Percentiles rank a stretch among this genome's conserved stretches.
Evolutionary conservation across 2,329 filamentous ascomycete species (phyloP).

Genomic region (Stagonosporopsis cucurbitacearum): DNA sequence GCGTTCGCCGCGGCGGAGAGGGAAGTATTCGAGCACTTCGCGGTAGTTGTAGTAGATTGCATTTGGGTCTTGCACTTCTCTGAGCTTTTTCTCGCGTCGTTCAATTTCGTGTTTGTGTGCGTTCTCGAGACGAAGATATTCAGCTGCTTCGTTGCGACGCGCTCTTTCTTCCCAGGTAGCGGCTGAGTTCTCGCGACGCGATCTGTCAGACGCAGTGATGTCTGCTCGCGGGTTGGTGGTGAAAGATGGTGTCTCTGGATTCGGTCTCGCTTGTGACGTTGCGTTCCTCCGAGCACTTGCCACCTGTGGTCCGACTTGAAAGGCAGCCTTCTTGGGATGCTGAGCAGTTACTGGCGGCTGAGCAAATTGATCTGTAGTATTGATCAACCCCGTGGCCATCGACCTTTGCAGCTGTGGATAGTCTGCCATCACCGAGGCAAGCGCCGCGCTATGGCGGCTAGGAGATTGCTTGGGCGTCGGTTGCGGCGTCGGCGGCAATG

Average conservation of each 20-base stretch:
- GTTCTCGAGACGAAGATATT: background rate
- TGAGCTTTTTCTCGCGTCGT: background rate
- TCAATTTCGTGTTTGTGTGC: background rate
- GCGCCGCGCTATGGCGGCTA: background rate
- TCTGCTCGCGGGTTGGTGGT: background rate
- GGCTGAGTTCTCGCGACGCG: background rate
- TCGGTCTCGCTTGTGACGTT: background rate
- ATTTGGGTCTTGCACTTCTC: conserved; percentile 11
- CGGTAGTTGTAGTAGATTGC: conserved; percentile 18
- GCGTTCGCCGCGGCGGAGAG: background rate
- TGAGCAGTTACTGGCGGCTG: background rate
- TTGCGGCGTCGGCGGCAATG: background rate
- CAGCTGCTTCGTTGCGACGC: background rate
- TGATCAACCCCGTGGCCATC: background rate
- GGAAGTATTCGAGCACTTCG: conserved; percentile 12
- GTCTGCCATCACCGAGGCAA: background rate
- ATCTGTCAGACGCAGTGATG: too few relatives aligned
- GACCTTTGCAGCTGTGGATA: background rate
- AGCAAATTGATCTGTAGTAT: background rate
- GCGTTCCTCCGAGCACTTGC: too few relatives aligned
- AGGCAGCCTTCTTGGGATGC: background rate
- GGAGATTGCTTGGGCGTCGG: background rate
- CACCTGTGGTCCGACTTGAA: background rate
- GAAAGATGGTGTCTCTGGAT: background rate
- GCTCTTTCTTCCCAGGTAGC: background rate